Base-by-base conservation (phyloP, 257 asterid genomes). In the Solanum piurae region DNA sequence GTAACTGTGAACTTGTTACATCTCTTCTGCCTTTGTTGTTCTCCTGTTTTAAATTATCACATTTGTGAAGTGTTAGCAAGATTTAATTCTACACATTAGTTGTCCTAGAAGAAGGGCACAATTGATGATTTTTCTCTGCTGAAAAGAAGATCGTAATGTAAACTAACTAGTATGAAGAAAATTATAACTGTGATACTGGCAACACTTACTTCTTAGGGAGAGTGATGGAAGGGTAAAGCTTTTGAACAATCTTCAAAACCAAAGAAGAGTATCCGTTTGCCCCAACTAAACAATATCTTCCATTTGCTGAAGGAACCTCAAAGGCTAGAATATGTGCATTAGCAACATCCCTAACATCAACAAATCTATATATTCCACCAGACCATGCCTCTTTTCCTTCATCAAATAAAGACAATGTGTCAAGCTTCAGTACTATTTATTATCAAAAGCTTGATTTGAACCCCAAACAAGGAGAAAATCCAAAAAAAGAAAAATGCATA, bases 311-410 rank as follows among this genome's bases (percentile, higher is more conserved):
- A 88, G 90, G 85, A 29, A 87, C 91, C 94, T 93, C 94, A 12
- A 92, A 86, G 42, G 94, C 96, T 77, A 91, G 44, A 72, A 94
- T 33, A 86, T 94, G 97, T 18, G 94, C 95, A 62, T 88, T 87
- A 33, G 91, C 95, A 38, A 94, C 94, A 69, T 93, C 97, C 85
- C 95, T 91, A 71, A 93, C 94, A 84, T 94, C 97, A 29, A 94
- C 92, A 13, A 66, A 92, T 27, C 93, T 76, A 87, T 88, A 92
- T 11, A 88, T 60, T 10, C 91, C 93, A 73, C 74, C 66, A 21
- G 92, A 23, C 69, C 62, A 46, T 12, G 84, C 25, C 33, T 91
- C 90, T 44, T 90, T 90, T 72, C 94, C 96, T 91, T 31, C 88
- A 77, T 11, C 77, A 88, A 11, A 20, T 34, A 55, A 83, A 31